Evolutionary conservation across 371 early-diverging fungal genomes (phyloP).

Genomic region (Mortierella sp.): DNA sequence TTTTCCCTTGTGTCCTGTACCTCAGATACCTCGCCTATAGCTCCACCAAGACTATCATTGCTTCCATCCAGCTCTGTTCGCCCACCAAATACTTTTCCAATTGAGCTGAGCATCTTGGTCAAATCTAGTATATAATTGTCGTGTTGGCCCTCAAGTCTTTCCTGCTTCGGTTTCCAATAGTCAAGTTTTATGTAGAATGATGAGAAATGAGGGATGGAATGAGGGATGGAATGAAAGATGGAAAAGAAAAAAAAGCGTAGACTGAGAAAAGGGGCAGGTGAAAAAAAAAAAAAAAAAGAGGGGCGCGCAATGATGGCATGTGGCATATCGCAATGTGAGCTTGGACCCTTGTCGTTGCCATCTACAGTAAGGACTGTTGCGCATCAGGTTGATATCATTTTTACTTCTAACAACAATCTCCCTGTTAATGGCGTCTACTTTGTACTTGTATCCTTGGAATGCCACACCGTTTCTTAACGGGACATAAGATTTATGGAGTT

Average conservation of each 20-base stretch:
- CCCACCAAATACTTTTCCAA: constrained; percentile 16
- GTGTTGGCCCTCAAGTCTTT: not conserved
- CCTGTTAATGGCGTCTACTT: no score
- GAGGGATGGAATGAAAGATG: not conserved
- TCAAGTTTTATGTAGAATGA: not conserved
- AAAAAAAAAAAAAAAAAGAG: constrained; percentile 8
- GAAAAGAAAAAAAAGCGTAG: not conserved
- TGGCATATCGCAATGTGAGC: not conserved
- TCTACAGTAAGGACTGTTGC: no score
- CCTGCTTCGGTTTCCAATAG: not conserved
- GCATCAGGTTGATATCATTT: no score
- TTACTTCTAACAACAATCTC: no score
- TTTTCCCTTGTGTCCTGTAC: constrained; percentile 6
- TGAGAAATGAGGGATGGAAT: no score
- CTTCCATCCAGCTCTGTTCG: constrained; percentile 10
- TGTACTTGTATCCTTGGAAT: no score
- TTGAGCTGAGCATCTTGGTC: constrained; percentile 20
- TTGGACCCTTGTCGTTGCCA: not conserved
- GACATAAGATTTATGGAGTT: no score
- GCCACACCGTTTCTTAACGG: no score
- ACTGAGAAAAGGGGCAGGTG: not conserved
- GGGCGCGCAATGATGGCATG: not conserved
- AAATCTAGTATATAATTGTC: not conserved
- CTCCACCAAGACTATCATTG: constrained; percentile 7
- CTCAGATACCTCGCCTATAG: constrained; percentile 18